phyloP scores from a whole-genome alignment of 306 rosid genomes.

The Rosa persica region DNA sequence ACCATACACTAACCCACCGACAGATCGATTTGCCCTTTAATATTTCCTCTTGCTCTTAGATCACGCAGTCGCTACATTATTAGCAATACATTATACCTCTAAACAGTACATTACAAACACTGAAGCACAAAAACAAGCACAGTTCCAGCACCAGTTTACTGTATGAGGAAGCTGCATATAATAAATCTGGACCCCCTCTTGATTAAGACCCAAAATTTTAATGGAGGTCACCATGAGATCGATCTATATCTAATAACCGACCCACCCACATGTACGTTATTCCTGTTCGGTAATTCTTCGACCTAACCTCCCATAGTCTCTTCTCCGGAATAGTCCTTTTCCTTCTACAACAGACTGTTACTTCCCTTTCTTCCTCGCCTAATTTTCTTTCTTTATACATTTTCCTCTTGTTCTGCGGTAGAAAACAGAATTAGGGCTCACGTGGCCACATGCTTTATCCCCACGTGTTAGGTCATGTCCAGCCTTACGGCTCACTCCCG shows the following conservation, averaged over 20 bases:
- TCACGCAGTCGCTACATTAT: neutral
- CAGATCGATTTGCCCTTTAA: neutral
- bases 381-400: neutral
- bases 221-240: neutral
- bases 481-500: neutral
- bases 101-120: constrained; percentile 3
- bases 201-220: neutral
- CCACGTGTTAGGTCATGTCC: constrained; percentile 10
- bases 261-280: neutral
- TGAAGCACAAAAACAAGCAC: neutral
- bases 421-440: neutral
- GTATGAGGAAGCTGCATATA: neutral
- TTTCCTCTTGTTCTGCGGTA: neutral
- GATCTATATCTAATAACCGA: neutral
- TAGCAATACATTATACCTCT: neutral
- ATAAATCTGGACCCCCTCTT: neutral
- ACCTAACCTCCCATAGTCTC: neutral
- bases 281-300: neutral
- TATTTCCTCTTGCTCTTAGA: neutral
- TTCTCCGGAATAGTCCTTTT: neutral
- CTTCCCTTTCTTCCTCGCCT: neutral
- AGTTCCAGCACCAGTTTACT: neutral
- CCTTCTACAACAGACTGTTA: neutral
- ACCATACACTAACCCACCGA: constrained; percentile 25
- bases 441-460: neutral